Evolutionary conservation across 495 filamentous ascomycete species (phyloP).

Genomic region (Platismatia glauca): DNA sequence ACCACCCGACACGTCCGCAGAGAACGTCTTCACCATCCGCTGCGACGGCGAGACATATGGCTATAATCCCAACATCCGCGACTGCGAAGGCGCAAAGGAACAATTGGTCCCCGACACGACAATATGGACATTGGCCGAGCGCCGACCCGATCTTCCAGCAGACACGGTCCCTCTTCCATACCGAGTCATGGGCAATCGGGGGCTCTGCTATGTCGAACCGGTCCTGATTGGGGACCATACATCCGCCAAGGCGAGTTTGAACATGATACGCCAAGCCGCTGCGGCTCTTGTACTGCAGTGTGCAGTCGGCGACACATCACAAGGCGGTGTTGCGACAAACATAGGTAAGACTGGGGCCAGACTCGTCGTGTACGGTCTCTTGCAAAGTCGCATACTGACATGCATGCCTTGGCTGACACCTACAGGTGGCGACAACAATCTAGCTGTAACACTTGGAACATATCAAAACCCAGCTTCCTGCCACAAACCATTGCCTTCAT

Average conservation of each 20-base stretch:
- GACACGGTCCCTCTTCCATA: not conserved
- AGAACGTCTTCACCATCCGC: not conserved
- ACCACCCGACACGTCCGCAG: not conserved
- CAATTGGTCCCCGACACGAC: not conserved
- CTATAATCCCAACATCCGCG: not conserved
- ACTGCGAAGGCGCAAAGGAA: not conserved
- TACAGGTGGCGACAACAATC: not conserved
- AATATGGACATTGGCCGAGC: not conserved
- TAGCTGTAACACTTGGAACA: not conserved
- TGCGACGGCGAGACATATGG: conserved; percentile 1
- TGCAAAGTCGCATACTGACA: not conserved
- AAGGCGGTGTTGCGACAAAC: not conserved
- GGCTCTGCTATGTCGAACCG: not conserved
- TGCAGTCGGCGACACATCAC: not conserved
- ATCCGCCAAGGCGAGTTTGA: not conserved
- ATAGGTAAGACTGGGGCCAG: not conserved
- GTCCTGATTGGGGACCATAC: not conserved
- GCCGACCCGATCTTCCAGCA: not conserved
- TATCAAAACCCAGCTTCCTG: not conserved
- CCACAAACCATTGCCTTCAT: not conserved
- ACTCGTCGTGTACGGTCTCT: not conserved
- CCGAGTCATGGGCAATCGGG: not conserved
- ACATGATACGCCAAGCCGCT: not conserved
- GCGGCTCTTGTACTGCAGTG: not conserved
- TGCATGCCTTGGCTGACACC: not conserved